Percentiles rank a stretch among this genome's conserved stretches.
Conservation (phyloP, 2,329 filamentous ascomycete genomes). For the Teratosphaeria viscida region DNA sequence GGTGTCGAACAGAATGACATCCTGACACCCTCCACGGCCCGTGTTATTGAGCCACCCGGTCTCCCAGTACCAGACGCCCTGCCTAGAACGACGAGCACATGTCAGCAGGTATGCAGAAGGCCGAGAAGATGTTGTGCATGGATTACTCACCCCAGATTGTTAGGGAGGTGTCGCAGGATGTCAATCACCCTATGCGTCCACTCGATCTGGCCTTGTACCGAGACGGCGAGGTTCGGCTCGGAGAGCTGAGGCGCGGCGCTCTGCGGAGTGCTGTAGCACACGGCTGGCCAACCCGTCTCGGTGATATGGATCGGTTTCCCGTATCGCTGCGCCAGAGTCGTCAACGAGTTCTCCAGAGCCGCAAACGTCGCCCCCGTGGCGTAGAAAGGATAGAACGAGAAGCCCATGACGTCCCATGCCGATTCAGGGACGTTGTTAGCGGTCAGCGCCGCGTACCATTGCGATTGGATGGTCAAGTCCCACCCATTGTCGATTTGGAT, state of each 20-base stretch:
- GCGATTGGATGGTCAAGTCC: conserved; percentile 19
- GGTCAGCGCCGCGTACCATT: conserved; percentile 23
- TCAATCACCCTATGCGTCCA: conserved; percentile 20
- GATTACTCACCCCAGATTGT: conserved; percentile 13
- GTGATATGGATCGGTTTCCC: conserved; percentile 24
- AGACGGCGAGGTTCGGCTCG: conserved; percentile 21
- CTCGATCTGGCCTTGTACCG: conserved; percentile 18
- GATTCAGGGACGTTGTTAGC: conserved; percentile 17
- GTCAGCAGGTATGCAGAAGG: not conserved
- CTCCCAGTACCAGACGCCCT: conserved; percentile 25
- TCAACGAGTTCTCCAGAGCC: conserved; percentile 18
- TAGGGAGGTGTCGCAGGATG: conserved; percentile 19
- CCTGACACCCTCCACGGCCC: conserved; percentile 20
- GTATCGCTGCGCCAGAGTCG: conserved; percentile 19
- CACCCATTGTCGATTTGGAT: conserved; percentile 28
- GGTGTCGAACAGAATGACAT: conserved; percentile 19
- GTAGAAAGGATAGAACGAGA: conserved; percentile 25
- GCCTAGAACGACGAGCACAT: not conserved
- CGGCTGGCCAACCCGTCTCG: conserved; percentile 24
- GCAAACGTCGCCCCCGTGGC: conserved; percentile 21
- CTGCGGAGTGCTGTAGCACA: conserved; percentile 12
- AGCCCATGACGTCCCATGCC: conserved; percentile 19
- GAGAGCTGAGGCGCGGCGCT: conserved; percentile 18
- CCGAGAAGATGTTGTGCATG: conserved; percentile 1
- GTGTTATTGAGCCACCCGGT: conserved; percentile 25